Conservation (phyloP, 148 eudicot genomes). For the Diospyros lotus region DNA sequence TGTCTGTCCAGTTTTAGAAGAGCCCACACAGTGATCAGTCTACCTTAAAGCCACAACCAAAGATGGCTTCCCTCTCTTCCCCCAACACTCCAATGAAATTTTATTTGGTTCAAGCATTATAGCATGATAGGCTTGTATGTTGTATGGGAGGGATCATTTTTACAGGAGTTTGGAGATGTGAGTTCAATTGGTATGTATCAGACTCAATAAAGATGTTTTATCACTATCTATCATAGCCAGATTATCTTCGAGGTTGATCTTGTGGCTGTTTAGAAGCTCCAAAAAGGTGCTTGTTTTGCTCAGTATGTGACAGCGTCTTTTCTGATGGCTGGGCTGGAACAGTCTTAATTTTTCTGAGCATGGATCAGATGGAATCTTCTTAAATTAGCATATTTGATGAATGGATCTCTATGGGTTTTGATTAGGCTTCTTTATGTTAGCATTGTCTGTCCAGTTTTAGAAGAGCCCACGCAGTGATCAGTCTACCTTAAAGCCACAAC, state of each 20-base stretch:
- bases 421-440: neutral
- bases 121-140: neutral
- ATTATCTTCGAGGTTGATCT: neutral
- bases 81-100: too few relatives aligned
- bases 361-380: neutral
- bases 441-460: neutral
- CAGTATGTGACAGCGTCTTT: too few relatives aligned
- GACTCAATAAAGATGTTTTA: neutral
- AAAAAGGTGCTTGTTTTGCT: neutral
- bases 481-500: too few relatives aligned
- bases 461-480: too few relatives aligned
- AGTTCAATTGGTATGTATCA: neutral
- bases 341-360: neutral
- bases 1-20: neutral
- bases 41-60: too few relatives aligned
- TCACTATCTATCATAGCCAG: neutral
- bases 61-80: too few relatives aligned
- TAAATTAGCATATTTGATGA: neutral
- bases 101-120: too few relatives aligned
- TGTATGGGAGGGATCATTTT: neutral
- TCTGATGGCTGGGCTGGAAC: neutral
- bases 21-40: too few relatives aligned
- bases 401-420: neutral
- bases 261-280: neutral
- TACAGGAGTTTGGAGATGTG: neutral